Percentiles rank a stretch among this genome's conserved stretches.
Evolutionary conservation across 176 grass and related monocot species (phyloP).

Genomic region (Phoenix dactylifera): DNA sequence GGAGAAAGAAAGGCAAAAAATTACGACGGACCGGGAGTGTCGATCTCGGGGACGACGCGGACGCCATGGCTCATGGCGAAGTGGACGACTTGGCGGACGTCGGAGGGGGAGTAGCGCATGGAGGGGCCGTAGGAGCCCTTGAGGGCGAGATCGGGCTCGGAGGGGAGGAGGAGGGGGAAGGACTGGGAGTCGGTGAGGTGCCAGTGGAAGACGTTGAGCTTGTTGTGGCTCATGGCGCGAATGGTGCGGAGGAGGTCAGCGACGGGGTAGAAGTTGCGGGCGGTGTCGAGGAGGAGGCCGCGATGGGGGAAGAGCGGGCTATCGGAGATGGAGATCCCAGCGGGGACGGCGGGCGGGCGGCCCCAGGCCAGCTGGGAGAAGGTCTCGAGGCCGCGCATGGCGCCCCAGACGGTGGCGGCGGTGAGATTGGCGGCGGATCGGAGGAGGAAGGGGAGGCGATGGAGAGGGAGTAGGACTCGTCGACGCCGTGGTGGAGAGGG

Average conservation of each 20-base stretch:
- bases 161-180: constrained; percentile 73
- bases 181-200: constrained; percentile 87
- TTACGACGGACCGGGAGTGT: constrained; percentile 60
- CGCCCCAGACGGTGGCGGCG: constrained; percentile 59
- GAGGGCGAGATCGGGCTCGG: constrained; percentile 54
- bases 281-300: constrained; percentile 70
- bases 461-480: constrained; percentile 80
- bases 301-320: constrained; percentile 58
- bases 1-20: too few relatives aligned
- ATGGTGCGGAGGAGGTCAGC: constrained; percentile 59
- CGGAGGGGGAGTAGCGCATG: constrained; percentile 58
- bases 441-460: constrained; percentile 9
- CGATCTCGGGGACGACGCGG: constrained; percentile 88
- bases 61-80: constrained; percentile 51
- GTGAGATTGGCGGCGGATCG: constrained; percentile 34
- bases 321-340: constrained; percentile 58
- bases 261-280: constrained; percentile 68
- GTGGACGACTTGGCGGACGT: constrained; percentile 58
- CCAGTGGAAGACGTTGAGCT: constrained; percentile 96
- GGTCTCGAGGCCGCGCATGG: constrained; percentile 79
- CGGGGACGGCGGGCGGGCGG: constrained; percentile 27
- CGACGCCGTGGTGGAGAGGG: constrained; percentile 43
- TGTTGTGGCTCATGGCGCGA: constrained; percentile 79
- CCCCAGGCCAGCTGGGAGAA: constrained; percentile 64
- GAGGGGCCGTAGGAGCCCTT: constrained; percentile 47